These are phyloP conservation scores for Nemania sp. DNA, from an alignment of 2,329 filamentous ascomycete genomes.

Conservation along the genomic window DNA sequence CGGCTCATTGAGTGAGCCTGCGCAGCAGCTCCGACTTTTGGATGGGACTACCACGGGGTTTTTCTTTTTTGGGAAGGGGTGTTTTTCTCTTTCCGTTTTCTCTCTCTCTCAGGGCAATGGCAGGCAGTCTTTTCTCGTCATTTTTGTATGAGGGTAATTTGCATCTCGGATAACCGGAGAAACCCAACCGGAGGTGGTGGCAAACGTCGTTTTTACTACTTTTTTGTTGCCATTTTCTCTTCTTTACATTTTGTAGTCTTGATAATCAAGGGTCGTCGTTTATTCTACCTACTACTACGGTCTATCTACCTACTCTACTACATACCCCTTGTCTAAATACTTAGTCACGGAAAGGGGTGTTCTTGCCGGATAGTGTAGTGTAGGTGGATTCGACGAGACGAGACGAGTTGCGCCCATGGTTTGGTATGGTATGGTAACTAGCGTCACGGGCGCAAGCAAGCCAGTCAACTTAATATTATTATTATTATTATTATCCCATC, in stretches of 20 bases:
- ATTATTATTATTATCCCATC: too few relatives aligned
- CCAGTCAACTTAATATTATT: too few relatives aligned
- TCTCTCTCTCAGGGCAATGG: neutral
- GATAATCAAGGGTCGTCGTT: neutral
- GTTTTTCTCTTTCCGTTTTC: too few relatives aligned
- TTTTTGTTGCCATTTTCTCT: neutral
- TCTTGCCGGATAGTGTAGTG: too few relatives aligned
- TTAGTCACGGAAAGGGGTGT: too few relatives aligned
- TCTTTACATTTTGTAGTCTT: neutral
- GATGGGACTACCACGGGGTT: neutral
- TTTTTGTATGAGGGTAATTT: constrained; percentile 24
- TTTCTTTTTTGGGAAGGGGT: neutral
- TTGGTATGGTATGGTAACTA: too few relatives aligned
- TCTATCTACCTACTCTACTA: too few relatives aligned
- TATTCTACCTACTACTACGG: too few relatives aligned
- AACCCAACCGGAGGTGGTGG: constrained; percentile 10
- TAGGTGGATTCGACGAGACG: too few relatives aligned
- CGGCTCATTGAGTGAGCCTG: constrained; percentile 26
- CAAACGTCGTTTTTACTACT: constrained; percentile 12
- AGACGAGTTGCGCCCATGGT: too few relatives aligned
- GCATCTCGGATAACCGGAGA: constrained; percentile 22
- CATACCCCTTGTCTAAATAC: too few relatives aligned
- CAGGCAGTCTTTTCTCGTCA: neutral
- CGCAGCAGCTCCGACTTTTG: constrained; percentile 9
- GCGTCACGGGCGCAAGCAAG: too few relatives aligned